Evolutionary conservation across 2,329 filamentous ascomycete species (phyloP).

Genomic region (Cladosporium austrohemisphaericum): DNA sequence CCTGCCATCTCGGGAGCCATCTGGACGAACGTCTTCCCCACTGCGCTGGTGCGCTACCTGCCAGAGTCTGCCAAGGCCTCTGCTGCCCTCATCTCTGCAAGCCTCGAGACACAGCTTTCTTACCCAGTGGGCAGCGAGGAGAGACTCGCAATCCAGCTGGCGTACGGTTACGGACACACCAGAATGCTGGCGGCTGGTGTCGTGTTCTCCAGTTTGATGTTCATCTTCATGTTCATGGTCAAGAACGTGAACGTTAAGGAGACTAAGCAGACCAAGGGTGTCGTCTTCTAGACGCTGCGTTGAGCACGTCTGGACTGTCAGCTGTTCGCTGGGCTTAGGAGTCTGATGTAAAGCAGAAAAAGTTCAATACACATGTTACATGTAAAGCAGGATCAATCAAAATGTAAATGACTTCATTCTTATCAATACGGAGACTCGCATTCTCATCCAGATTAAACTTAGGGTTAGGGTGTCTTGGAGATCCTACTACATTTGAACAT

Average conservation of each 20-base stretch:
- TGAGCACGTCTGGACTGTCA: too few relatives aligned
- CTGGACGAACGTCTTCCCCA: conserved; percentile 27
- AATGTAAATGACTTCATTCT: too few relatives aligned
- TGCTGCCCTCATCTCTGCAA: conserved; percentile 34
- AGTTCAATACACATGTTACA: too few relatives aligned
- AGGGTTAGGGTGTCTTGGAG: too few relatives aligned
- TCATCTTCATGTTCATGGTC: conserved; percentile 32
- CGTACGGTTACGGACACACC: conserved; percentile 49
- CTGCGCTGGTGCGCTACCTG: conserved; percentile 18
- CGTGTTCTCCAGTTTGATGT: conserved; percentile 28
- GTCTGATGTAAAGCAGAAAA: too few relatives aligned
- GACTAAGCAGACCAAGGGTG: conserved; percentile 35
- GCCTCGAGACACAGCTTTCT: conserved; percentile 35
- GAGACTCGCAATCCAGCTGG: conserved; percentile 44
- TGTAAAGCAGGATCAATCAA: too few relatives aligned
- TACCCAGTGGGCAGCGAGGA: conserved; percentile 43
- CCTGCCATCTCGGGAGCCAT: conserved; percentile 32
- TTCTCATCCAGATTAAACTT: too few relatives aligned
- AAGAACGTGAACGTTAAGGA: conserved; percentile 34
- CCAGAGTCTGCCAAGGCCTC: conserved; percentile 26
- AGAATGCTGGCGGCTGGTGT: conserved; percentile 39
- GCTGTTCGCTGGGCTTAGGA: too few relatives aligned
- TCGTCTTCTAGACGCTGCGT: conserved; percentile 27
- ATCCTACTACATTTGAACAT: too few relatives aligned
- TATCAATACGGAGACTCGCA: too few relatives aligned